Evolutionary conservation across 345 rosid species (phyloP), one percentile per base, ranked within the genome.

Genomic region (Dovyalis caffra): DNA sequence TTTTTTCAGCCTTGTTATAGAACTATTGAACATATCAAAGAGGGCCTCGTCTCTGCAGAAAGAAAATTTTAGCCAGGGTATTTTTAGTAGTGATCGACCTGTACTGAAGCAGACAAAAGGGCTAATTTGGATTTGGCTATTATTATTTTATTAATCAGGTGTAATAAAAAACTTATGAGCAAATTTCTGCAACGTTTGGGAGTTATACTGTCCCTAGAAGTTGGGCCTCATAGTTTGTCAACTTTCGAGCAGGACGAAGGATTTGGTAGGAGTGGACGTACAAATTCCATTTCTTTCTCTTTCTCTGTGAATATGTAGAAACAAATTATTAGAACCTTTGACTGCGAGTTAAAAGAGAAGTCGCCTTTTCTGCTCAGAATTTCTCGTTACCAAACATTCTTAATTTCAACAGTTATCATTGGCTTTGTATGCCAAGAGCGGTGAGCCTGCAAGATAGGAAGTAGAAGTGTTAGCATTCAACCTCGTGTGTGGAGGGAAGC

Each of bases 11-110:
- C 4, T 81, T 71, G 57, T 76, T n/a, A 20, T 9, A 56, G 62
- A 34, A 31, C 9, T 43, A 43, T 49, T 69, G 84, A 74, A 56
- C 11, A 64, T 40, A 58, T 62, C 64, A 78, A 72, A 61, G 82
- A 60, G 33, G n/a, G 51, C 34, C 23, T 69, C 68, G 18, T 40
- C 16, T 66, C 37, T 73, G 31, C 43, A 67, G 68, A 31, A 58
- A 61, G 12, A 29, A 21, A 15, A 6, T 32, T 51, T 23, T 37
- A 16, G 2, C 10, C 7, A 0, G 63, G 26, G 37, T 3, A 33
- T 64, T 16, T 16, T 15, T 66, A 49, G 75, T 4, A 33, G 15
- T 70, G 66, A 70, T 70, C 79, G 79, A 33, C 3, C 31, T 16
- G 21, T n/a, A n/a, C n/a, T n/a, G 38, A 26, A 65, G 53, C 25